Conservation (phyloP, 352 stramenopile genomes). For the Globisporangium radiosum region DNA sequence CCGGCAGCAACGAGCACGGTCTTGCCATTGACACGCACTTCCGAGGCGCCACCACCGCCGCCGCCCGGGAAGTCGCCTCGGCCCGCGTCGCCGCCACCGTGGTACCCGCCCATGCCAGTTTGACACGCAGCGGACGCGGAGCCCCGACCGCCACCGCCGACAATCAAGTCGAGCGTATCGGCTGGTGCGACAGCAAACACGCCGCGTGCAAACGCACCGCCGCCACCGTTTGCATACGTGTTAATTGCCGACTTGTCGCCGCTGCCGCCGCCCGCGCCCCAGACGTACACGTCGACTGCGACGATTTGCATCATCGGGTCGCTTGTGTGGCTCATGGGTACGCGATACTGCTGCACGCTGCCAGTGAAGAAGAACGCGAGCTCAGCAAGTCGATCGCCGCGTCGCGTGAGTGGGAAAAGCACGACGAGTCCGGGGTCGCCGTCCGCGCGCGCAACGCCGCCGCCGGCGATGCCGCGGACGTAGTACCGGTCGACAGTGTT, state of each 20-base stretch:
- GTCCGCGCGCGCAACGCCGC: slow-evolving; percentile 25
- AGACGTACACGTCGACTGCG: slow-evolving; percentile 62
- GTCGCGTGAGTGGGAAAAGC: slow-evolving; percentile 48
- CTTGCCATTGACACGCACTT: slow-evolving; percentile 35
- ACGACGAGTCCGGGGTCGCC: slow-evolving; percentile 50
- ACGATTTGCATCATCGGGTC: slow-evolving; percentile 33
- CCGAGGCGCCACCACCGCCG: slow-evolving; percentile 56
- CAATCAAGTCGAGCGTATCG: slow-evolving; percentile 45
- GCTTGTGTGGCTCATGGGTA: slow-evolving; percentile 18
- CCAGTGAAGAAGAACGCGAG: slow-evolving; percentile 39
- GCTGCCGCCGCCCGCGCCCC: slow-evolving; percentile 68
- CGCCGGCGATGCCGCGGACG: slow-evolving; percentile 40
- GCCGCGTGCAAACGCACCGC: slow-evolving; percentile 62
- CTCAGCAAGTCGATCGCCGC: slow-evolving; percentile 32
- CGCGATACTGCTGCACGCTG: slow-evolving; percentile 18
- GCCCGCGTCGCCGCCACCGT: slow-evolving; percentile 61
- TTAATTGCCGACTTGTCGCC: slow-evolving; percentile 17
- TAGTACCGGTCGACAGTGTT: slow-evolving; percentile 60
- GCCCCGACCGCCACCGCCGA: slow-evolving; percentile 48
- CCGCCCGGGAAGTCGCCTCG: slow-evolving; percentile 44
- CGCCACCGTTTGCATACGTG: slow-evolving; percentile 25
- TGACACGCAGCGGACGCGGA: slow-evolving; percentile 3
- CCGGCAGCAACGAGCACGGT: slow-evolving; percentile 59
- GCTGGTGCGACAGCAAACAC: slow-evolving; percentile 34
- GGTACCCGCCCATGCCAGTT: slow-evolving; percentile 41